Conservation (phyloP, 2,329 filamentous ascomycete species). For the Trichophyton verrucosum region DNA sequence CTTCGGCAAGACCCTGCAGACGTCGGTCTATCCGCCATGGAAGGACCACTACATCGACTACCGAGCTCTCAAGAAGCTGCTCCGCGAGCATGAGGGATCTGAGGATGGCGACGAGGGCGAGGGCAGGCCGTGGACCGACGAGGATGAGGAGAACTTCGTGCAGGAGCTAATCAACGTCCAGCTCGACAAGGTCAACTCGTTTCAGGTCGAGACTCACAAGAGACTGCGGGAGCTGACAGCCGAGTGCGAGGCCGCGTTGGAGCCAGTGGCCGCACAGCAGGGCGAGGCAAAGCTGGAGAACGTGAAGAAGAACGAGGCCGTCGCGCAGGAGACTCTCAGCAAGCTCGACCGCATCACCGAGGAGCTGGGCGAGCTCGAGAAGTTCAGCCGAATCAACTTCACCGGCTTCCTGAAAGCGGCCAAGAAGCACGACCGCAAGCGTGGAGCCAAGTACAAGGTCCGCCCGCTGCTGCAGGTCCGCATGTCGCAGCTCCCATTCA, state of each 20-base stretch:
- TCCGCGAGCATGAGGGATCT: conserved; percentile 59
- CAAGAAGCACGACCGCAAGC: conserved; percentile 96
- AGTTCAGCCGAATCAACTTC: conserved; percentile 92
- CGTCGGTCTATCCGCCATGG: conserved; percentile 75
- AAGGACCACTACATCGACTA: conserved; percentile 94
- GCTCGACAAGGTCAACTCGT: conserved; percentile 84
- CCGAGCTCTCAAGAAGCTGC: conserved; percentile 73
- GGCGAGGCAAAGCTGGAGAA: conserved; percentile 24
- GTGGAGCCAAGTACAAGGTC: conserved; percentile 74
- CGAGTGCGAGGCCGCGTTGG: conserved; percentile 53
- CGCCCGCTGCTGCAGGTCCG: conserved; percentile 84
- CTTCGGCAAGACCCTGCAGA: conserved; percentile 78
- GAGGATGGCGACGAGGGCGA: conserved; percentile 42
- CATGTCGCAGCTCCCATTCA: conserved; percentile 79
- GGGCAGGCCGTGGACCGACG: conserved; percentile 63
- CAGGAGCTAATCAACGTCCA: conserved; percentile 91
- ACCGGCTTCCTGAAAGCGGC: conserved; percentile 95
- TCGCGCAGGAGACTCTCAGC: conserved; percentile 56
- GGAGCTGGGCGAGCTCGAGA: conserved; percentile 85
- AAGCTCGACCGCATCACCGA: conserved; percentile 66
- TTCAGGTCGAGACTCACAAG: conserved; percentile 71
- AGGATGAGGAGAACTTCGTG: conserved; percentile 86
- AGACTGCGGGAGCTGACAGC: conserved; percentile 69
- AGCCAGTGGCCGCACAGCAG: conserved; percentile 39
- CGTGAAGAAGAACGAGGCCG: conserved; percentile 36